phyloP scores from a whole-genome alignment of 768 basidiomycete genomes.

The Lactifluus rugatus region DNA sequence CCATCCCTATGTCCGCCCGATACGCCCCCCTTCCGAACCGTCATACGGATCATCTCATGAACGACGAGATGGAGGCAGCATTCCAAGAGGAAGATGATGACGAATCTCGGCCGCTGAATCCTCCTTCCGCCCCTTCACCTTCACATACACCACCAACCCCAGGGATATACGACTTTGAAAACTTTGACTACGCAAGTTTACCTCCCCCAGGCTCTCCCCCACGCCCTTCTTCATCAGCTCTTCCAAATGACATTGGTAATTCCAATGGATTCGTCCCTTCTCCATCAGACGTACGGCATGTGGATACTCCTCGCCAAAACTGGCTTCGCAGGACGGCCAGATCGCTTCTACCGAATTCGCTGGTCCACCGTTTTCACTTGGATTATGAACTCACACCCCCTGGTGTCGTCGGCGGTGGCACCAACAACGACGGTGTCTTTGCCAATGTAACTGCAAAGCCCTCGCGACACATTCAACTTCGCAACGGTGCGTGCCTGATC shows the following conservation, averaged over 20 bases:
- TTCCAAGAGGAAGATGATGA: conserved; percentile 76
- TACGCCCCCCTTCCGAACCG: conserved; percentile 63
- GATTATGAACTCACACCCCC: conserved; percentile 27
- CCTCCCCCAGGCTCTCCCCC: conserved; percentile 83
- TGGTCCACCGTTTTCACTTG: conserved; percentile 39
- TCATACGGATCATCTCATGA: conserved; percentile 36
- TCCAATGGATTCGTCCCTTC: conserved; percentile 61
- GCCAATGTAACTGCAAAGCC: conserved; percentile 92
- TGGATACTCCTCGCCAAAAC: conserved; percentile 27
- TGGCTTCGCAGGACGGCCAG: conserved; percentile 52
- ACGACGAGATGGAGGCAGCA: conserved; percentile 74
- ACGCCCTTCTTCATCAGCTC: conserved; percentile 46
- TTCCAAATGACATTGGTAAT: conserved; percentile 66
- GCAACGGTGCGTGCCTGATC: conserved; percentile 40
- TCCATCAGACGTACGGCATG: conserved; percentile 26
- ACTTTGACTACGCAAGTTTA: conserved; percentile 59
- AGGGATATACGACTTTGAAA: conserved; percentile 68
- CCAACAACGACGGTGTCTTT: conserved; percentile 85
- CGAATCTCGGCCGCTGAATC: conserved; percentile 45
- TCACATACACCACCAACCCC: conserved; percentile 20
- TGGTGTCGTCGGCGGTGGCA: conserved; percentile 53
- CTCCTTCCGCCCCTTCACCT: conserved; percentile 20
- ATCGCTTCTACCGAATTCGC: conserved; percentile 45
- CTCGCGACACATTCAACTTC: conserved; percentile 44
- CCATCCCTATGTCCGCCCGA: conserved; percentile 37